Conservation (phyloP, 2,329 filamentous ascomycete genomes). For the Fusarium buharicum region DNA sequence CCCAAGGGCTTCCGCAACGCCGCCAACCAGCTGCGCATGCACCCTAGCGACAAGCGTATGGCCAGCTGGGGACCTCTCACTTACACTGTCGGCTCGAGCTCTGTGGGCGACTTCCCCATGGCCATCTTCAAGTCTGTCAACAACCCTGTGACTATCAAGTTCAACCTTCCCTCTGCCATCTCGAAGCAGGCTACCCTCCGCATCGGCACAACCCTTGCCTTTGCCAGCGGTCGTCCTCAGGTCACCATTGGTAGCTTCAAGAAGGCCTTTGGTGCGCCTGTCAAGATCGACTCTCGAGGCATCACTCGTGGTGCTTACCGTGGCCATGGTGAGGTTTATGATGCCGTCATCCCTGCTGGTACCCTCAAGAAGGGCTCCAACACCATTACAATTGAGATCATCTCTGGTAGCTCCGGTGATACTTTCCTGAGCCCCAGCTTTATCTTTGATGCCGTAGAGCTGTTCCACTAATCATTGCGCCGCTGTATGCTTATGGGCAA, state of each 20-base stretch:
- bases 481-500: not conserved
- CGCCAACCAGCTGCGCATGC: slow-evolving; percentile 74
- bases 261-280: slow-evolving; percentile 61
- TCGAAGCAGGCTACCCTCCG: slow-evolving; percentile 66
- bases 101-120: slow-evolving; percentile 69
- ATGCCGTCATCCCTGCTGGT: slow-evolving; percentile 68
- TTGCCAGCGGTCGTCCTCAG: slow-evolving; percentile 67
- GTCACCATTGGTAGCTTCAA: slow-evolving; percentile 66
- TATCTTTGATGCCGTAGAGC: slow-evolving; percentile 46
- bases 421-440: slow-evolving; percentile 68
- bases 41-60: slow-evolving; percentile 74
- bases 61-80: slow-evolving; percentile 67
- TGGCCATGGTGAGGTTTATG: slow-evolving; percentile 71
- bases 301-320: slow-evolving; percentile 73
- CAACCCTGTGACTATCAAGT: slow-evolving; percentile 68
- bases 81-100: slow-evolving; percentile 68
- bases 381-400: slow-evolving; percentile 69
- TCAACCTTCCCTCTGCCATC: slow-evolving; percentile 63
- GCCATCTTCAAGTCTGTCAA: slow-evolving; percentile 71
- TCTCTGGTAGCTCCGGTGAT: slow-evolving; percentile 67
- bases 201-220: slow-evolving; percentile 72
- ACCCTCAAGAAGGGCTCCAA: slow-evolving; percentile 69
- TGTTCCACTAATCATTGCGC: slow-evolving; percentile 36
- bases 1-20: slow-evolving; percentile 74
- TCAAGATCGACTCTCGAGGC: slow-evolving; percentile 71